These are phyloP conservation scores for Ascochyta viciae-villosae DNA, from an alignment of 2,329 filamentous ascomycete genomes.

Conservation along the genomic window DNA sequence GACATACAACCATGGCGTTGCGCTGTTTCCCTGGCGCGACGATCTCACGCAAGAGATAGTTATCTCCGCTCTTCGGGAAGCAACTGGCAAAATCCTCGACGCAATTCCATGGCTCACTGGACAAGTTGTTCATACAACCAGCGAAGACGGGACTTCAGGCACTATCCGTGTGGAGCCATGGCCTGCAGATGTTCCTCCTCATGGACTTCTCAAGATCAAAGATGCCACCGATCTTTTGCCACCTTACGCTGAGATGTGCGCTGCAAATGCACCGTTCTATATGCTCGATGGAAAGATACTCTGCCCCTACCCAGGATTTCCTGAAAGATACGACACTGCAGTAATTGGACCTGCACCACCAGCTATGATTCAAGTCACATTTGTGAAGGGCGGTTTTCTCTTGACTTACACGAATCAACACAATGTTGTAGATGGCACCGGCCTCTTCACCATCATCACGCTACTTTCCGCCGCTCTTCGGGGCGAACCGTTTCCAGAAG, in stretches of 20 bases:
- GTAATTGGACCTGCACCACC: conserved; percentile 21
- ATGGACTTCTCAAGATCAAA: conserved; percentile 8
- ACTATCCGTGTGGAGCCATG: conserved; percentile 7
- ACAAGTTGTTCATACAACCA: conserved; percentile 5
- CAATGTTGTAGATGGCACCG: conserved; percentile 40
- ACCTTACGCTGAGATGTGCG: conserved; percentile 3
- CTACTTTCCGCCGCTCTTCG: conserved; percentile 30
- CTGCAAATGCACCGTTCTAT: conserved; percentile 32
- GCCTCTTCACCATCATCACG: conserved; percentile 30
- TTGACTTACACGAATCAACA: conserved; percentile 40
- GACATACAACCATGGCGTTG: conserved; percentile 9
- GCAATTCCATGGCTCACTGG: conserved; percentile 9
- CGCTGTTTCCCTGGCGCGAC: conserved; percentile 7
- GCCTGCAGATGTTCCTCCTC: neutral
- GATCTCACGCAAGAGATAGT: conserved; percentile 12
- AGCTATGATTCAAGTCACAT: conserved; percentile 26
- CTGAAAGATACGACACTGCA: conserved; percentile 29
- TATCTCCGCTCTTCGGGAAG: conserved; percentile 1
- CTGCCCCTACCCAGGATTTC: conserved; percentile 36
- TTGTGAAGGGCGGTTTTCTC: conserved; percentile 35
- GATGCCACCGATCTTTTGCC: conserved; percentile 10
- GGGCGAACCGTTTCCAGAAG: conserved; percentile 20
- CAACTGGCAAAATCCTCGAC: conserved; percentile 5
- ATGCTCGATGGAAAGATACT: conserved; percentile 44
- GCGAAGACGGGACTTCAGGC: conserved; percentile 1